Base-by-base conservation (phyloP, 768 basidiomycete genomes). In the Coprinopsis sp. region DNA sequence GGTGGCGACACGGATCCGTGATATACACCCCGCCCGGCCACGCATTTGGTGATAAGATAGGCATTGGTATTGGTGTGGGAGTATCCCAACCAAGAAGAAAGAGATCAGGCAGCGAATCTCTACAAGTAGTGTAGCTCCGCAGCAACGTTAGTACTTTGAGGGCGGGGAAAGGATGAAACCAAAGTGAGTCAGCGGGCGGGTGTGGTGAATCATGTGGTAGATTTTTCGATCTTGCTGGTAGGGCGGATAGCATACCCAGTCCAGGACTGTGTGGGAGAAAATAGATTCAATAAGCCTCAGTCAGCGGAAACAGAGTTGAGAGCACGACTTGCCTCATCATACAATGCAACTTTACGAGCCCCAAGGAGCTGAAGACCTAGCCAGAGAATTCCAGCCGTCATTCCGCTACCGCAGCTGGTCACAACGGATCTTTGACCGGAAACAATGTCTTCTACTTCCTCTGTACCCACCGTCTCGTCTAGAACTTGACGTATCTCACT, bases 301-400 rank as follows among this genome's bases (percentile, higher is more conserved):
- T 23, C 49, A 33, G 31, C 46, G 28, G 29, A 24, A 25, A 25
- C 12, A 13, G 37, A 47, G 46, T 40, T 13, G 28, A 51, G 51
- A 24, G 21, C 39, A 39, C 80, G 41, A 59, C n/a, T n/a, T n/a
- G 95, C 93, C 80, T 99, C 96, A 55, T 99, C 96, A 59, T 98
- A 99, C 10, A 98, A 64, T n/a, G 77, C 78, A 31, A 86, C 69
- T 19, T 71, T 68, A 44, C 76, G 63, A 4, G 78, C 77, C 12
- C 81, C 82, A 37, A 92, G 56, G 29, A 87, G 57, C 61, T 87
- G 79, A 51, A 96, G 70, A n/a, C 91, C 93, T 48, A 97, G 73
- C 94, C 96, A 97, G 5, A 97, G 72, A 12, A 97, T 72, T 3
- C 79, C 90, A 10, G 95, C 95, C n/a, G 94, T 96, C 95, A 99